Evolutionary conservation across 257 asterid species (phyloP), one percentile per base, ranked within the genome.

Genomic region (Pogostemon cablin): DNA sequence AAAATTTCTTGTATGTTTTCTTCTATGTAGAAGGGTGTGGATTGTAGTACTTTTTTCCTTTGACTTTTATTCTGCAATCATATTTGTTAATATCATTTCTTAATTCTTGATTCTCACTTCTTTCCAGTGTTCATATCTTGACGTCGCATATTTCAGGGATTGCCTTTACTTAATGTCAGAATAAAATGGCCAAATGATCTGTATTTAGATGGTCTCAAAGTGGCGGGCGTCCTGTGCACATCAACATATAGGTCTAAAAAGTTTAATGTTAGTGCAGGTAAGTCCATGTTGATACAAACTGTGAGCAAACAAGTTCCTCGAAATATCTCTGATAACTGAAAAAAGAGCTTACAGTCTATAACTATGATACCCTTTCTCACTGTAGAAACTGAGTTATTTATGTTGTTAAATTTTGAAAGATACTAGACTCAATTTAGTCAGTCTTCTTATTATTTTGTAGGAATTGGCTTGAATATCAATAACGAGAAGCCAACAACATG

Each of bases 171-270:
- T 80, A 86, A 89, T 78, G 93, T 91, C 72, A 84, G 87, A 85
- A 95, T 95, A 84, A 95, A 95, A 87, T 95, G 99, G 99, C 99
- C 98, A 74, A 95, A 91, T 77, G 99, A 95, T 79, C 85, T 95
- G 60, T 95, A 95, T 78, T 68, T 95, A 67, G 90, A 86, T 71
- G 98, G 96, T 68, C 84, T 84, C 63, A 95, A 95, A 84, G 95
- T 91, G 72, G 97, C 95, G 17, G 99, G 99, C 66, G 74, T 95
- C 75, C 83, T 91, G 80, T 91, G 98, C 93, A 91, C 99, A 46
- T 95, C 99, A 74, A 87, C 90, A 1, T 95, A 91, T 71, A 90
- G 75, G 82, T 84, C 96, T 42, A 88, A 79, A 85, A 91, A 82
- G 91, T 95, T 95, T 78, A 85, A 91, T 77, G 74, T 95, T 81